Evolutionary conservation across 805 yeast genomes (phyloP), one percentile per base, ranked within the genome.

Genomic region (Saccharomycopsis sp.): DNA sequence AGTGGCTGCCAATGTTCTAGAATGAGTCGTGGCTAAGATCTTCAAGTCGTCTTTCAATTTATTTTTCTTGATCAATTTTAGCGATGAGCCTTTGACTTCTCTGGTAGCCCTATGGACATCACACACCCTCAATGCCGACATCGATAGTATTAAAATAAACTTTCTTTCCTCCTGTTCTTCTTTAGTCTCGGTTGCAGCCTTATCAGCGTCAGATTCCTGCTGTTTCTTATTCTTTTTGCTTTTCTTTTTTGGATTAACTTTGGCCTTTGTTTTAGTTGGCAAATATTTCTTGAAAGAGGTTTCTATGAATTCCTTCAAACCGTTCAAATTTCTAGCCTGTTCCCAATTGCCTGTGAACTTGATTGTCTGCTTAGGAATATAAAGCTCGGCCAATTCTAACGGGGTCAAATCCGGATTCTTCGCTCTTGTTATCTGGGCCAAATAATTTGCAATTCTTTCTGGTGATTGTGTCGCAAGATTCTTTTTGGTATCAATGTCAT

Each of bases 111-210:
- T 79, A 67, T 81, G 86, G 1, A 90, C 78, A 66, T 92, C 97
- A 66, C 97, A 93, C 1, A 90, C 94, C 64, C 97, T 78, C 23
- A 90, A 74, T 9, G 96, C 94, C 0, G 96, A 89, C 76, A 87
- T 79, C 0, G 92, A 85, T 70, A 63, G 83, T 68, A 71, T 78
- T 73, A 61, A 29, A n/a, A 61, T 51, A 41, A 61, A 61, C 49
- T 57, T 54, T 49, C 63, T 50, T 3, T 54, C 55, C 22, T 50
- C 53, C 22, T 55, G 53, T 20, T 50, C 53, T 14, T 55, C 56
- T 56, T 79, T 78, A 29, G 79, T 70, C 35, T 72, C 75, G 15
- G 66, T 63, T 19, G 64, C 65, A 0, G 52, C 58, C 17, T 58
- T 60, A 17, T 61, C 65, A 15, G 61, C 57, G 41, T 56, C 61